phyloP scores from a whole-genome alignment of 306 rosid species.

The Notholithocarpus densiflorus region DNA sequence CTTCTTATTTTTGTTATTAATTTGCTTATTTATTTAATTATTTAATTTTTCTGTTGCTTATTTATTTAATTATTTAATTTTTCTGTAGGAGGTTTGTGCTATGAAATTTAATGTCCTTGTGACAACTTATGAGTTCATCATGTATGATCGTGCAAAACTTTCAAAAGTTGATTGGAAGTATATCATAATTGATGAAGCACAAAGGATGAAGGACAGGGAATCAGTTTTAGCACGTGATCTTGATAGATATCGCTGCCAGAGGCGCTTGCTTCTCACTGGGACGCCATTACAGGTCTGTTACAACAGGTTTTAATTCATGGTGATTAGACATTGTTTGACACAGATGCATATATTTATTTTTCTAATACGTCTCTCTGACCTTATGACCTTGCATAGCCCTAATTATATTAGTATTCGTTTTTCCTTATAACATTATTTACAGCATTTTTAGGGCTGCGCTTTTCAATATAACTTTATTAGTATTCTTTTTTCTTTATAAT shows the following conservation, averaged over 20 bases:
- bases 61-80: not conserved
- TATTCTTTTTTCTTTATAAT: not conserved
- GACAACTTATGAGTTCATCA: constrained; percentile 98
- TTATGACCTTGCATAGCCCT: not conserved
- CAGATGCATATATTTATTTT: not conserved
- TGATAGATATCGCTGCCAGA: constrained; percentile 92
- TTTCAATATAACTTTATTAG: not conserved
- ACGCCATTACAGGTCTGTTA: constrained; percentile 86
- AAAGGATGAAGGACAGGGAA: constrained; percentile 97
- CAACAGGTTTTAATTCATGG: constrained; percentile 9
- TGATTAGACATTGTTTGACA: constrained; percentile 1
- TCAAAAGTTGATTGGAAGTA: constrained; percentile 97
- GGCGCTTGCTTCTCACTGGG: constrained; percentile 95
- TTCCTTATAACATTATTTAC: not conserved
- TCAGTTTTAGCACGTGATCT: constrained; percentile 98
- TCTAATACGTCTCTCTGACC: no score
- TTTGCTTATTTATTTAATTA: not conserved
- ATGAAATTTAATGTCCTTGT: constrained; percentile 97
- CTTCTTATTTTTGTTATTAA: constrained; percentile 20
- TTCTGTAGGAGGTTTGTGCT: constrained; percentile 77
- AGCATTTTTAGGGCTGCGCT: not conserved
- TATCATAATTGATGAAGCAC: constrained; percentile 97
- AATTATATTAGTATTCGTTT: no score
- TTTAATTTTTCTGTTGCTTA: constrained; percentile 4
- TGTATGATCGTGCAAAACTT: constrained; percentile 96